Evolutionary conservation across 352 stramenopile genomes (phyloP), one percentile per base, ranked within the genome.

Genomic region (Peronospora destructor): DNA sequence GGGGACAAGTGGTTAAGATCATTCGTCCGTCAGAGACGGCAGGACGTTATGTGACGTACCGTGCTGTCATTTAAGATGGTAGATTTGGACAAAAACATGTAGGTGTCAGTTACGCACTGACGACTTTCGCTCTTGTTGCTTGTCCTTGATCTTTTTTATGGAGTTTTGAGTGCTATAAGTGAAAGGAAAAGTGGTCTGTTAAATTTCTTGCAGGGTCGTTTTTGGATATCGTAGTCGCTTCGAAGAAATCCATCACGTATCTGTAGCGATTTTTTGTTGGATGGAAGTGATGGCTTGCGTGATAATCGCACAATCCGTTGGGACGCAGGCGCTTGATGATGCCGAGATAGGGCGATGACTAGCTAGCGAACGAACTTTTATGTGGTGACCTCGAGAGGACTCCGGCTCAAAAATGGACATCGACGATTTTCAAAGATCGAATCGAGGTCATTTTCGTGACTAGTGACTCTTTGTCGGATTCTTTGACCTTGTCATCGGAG

Each of bases 1-100:
- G 93, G 49, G 96, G 95, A 23, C 82, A 99, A 59, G 97, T 99
- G 34, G 97, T 99, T 30, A 99, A 99, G 75, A 99, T 99, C 76
- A 98, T 99, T 69, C 85, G 97, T 58, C 95, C 95, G 12, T 97
- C 83, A 63, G 97, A 99, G 72, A 99, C 97, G 32, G 97, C 97
- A 36, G 97, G 97, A 12, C 87, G 97, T 17, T 99, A 99, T 74
- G 95, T 99, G 25, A 99, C 97, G 4, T 99, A 99, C 79, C 84
- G 97, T 44, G 94, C 98, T 59, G 97, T 97, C 68, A 97, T 98
- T 76, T 99, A 97, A 79, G 48, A 38, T 12, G 23, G 23, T 26
- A 26, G 23, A 26, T 26, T 6, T 26, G 23, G 23, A 6, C 23
- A 6, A 26, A 6, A 26, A 26, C 23, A 26, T 26, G 23, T 26